Evolutionary conservation across 2,329 filamentous ascomycete genomes (phyloP), one percentile per base, ranked within the genome.

Genomic region (Fusarium pseudocircinatum): DNA sequence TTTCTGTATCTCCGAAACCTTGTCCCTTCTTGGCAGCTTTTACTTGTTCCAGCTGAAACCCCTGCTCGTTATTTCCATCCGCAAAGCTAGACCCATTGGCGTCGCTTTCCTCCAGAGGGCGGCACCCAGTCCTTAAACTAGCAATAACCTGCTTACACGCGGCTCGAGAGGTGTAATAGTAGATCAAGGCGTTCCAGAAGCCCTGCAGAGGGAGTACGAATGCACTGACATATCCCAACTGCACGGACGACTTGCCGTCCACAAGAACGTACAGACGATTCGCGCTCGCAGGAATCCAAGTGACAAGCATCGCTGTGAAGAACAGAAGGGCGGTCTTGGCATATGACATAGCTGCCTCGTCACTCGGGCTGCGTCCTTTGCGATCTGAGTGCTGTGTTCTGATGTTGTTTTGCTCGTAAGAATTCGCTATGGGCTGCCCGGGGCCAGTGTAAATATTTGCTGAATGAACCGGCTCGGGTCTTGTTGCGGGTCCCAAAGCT

Each of bases 191-290:
- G 18, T 66, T 66, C 63, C 63, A 66, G 24, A 66, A 66, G 6
- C 63, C 63, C 12, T 66, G 63, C 0, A 66, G n/a, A 37, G 63
- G 63, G 1, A 66, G 37, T 3, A 49, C 42, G 22, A 65, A 66
- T 2, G 63, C 63, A 7, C 63, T 66, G 0, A 66, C 16, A 16
- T 66, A 66, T 34, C 60, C 63, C 30, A 66, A 22, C 4, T 24
- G 11, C 1, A 42, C 37, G 11, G 63, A 66, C 15, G 63, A 32
- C 4, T 66, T 42, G 8, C 60, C 63, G n/a, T 49, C 42, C 1
- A 66, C n/a, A 10, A 66, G 60, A 24, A 66, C 43, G 9, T 66
- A 66, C 6, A 66, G 60, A 42, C 63, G 63, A n/a, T 66, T 66
- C 5, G 63, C 63, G 22, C 63, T 66, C 1, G 63, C 60, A 1